A percentile compares a stretch with the other conserved stretches of the same genome.
Conservation (phyloP, 495 filamentous ascomycete genomes). For the Lasiosphaeris hirsuta region DNA sequence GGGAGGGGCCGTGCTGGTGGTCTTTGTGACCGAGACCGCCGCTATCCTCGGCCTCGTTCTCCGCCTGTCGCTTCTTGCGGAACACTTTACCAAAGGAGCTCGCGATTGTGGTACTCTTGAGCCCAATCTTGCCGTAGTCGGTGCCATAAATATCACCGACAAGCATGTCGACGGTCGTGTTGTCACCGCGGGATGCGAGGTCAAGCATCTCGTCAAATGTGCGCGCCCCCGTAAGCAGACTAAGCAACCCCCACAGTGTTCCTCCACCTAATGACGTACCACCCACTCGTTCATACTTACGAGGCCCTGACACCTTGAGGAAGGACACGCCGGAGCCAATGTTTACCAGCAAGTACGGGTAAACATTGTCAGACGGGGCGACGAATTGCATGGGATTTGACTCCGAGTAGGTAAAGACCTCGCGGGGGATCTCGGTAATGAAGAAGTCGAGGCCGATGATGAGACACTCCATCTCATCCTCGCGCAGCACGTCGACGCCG, state of each 20-base stretch:
- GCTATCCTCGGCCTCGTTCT: constrained; percentile 73
- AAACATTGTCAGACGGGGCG: constrained; percentile 66
- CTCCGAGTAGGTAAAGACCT: constrained; percentile 96
- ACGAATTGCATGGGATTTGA: constrained; percentile 81
- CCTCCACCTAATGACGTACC: constrained; percentile 93
- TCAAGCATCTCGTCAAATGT: constrained; percentile 94
- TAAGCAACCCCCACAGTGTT: constrained; percentile 92
- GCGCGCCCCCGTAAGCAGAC: constrained; percentile 81
- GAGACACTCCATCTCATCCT: constrained; percentile 98
- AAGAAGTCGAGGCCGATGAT: constrained; percentile 98
- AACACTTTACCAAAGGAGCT: constrained; percentile 97
- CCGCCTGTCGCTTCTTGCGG: constrained; percentile 71
- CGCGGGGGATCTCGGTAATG: constrained; percentile 92
- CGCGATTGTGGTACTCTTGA: constrained; percentile 91
- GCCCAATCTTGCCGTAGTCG: constrained; percentile 89
- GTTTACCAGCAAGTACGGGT: constrained; percentile 96
- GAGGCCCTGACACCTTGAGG: constrained; percentile 91
- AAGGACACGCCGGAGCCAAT: constrained; percentile 99
- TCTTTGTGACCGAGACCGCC: constrained; percentile 58
- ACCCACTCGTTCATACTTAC: constrained; percentile 81
- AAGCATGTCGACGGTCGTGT: constrained; percentile 89
- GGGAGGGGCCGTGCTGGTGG: constrained; percentile 12
- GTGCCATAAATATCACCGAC: constrained; percentile 98
- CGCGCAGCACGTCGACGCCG: constrained; percentile 75
- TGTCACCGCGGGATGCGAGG: constrained; percentile 92